These are phyloP conservation scores for Sedum album DNA, from an alignment of 164 flowering plant species.

Conservation along the genomic window DNA sequence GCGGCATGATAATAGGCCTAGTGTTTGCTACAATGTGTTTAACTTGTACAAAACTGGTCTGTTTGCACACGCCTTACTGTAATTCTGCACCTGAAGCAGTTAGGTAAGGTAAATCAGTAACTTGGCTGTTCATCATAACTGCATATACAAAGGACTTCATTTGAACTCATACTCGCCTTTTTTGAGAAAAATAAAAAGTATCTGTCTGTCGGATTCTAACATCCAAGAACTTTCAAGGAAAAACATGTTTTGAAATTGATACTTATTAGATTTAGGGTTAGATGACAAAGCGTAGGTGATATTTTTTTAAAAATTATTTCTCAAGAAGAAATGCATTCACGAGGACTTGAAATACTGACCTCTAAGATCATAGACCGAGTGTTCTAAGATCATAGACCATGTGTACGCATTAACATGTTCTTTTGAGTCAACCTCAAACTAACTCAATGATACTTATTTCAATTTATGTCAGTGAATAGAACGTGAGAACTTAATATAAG, in stretches of 20 bases:
- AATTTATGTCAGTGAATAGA: too few species aligned
- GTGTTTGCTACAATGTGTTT: slow-evolving; percentile 61
- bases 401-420: too few species aligned
- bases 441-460: too few species aligned
- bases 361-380: too few species aligned
- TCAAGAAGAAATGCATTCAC: too few species aligned
- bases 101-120: slow-evolving; percentile 27
- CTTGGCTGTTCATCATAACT: neutral
- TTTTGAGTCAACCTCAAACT: too few species aligned
- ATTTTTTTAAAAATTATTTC: too few species aligned
- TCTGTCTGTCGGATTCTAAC: too few species aligned
- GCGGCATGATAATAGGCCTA: slow-evolving; percentile 37
- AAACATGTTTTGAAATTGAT: neutral
- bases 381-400: too few species aligned
- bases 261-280: neutral
- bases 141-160: neutral
- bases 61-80: slow-evolving; percentile 90
- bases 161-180: neutral
- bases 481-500: too few species aligned
- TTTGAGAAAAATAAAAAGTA: neutral
- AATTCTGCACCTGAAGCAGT: slow-evolving; percentile 97
- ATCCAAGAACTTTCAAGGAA: neutral
- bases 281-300: too few species aligned
- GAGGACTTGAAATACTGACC: too few species aligned
- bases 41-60: slow-evolving; percentile 69